Evolutionary conservation across 768 basidiomycete species (phyloP).

Genomic region (Tulasnella sp.): DNA sequence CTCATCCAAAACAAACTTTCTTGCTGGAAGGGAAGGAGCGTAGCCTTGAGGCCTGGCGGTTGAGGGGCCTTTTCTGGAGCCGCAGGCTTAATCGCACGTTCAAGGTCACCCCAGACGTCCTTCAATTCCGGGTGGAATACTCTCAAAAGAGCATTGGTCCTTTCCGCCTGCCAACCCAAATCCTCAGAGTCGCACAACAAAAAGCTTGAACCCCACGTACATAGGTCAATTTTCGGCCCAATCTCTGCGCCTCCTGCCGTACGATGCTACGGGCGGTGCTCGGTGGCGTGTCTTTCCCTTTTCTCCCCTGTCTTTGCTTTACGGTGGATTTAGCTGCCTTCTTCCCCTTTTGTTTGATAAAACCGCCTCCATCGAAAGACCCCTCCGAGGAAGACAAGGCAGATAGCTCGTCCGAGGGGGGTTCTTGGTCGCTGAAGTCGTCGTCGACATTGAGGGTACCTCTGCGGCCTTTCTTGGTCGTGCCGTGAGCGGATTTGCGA

Average conservation of each 20-base stretch:
- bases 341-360: background rate
- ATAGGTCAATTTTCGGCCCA: constrained; percentile 65
- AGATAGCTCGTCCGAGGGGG: constrained; percentile 17
- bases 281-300: constrained; percentile 21
- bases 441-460: constrained; percentile 6
- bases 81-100: constrained; percentile 45
- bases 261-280: constrained; percentile 24
- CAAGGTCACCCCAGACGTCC: constrained; percentile 80
- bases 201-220: constrained; percentile 31
- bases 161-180: constrained; percentile 47
- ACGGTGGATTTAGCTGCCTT: constrained; percentile 5
- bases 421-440: constrained; percentile 31
- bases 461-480: background rate
- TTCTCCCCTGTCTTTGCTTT: background rate
- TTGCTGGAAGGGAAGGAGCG: constrained; percentile 84
- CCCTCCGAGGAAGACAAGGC: background rate
- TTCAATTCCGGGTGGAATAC: constrained; percentile 67
- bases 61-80: constrained; percentile 62
- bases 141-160: constrained; percentile 45
- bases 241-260: constrained; percentile 34
- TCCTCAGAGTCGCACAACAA: constrained; percentile 2
- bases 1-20: constrained; percentile 96
- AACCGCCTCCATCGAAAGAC: background rate
- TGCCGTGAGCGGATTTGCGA: too few relatives aligned
- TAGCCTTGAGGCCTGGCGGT: constrained; percentile 70